A percentile compares a stretch with the other conserved stretches of the same genome.
Conservation (phyloP, 805 yeast species). For the Maudiozyma turicensis region DNA sequence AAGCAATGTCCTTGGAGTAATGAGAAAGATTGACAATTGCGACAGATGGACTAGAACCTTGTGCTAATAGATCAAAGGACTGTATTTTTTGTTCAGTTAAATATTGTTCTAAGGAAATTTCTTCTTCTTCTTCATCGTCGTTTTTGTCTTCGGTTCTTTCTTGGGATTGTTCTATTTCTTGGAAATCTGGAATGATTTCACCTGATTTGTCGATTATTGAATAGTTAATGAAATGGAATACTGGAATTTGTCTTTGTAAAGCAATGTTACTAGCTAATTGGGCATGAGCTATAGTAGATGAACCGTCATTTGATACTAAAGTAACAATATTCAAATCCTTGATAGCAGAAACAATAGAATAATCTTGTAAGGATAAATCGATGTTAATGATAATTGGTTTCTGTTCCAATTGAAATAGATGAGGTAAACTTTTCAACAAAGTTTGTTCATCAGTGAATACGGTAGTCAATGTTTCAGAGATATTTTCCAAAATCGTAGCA, state of each 20-base stretch:
- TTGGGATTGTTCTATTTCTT: background rate
- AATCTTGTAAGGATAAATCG: slow-evolving; percentile 51
- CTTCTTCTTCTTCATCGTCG: background rate
- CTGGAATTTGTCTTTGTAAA: slow-evolving; percentile 39
- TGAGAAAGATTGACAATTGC: slow-evolving; percentile 49
- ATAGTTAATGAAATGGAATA: slow-evolving; percentile 56
- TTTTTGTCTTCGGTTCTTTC: background rate
- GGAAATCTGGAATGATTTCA: background rate
- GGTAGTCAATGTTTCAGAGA: slow-evolving; percentile 28
- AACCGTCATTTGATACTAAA: slow-evolving; percentile 53
- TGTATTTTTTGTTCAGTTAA: background rate
- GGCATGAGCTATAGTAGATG: slow-evolving; percentile 46
- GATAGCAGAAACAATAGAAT: slow-evolving; percentile 56
- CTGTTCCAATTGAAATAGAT: slow-evolving; percentile 35
- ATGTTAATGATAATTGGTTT: slow-evolving; percentile 51
- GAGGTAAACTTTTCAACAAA: slow-evolving; percentile 52
- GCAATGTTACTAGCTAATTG: slow-evolving; percentile 52
- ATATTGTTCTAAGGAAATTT: background rate
- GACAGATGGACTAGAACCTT: background rate
- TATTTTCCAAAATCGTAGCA: slow-evolving; percentile 11
- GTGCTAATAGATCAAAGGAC: background rate
- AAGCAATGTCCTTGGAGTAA: slow-evolving; percentile 35
- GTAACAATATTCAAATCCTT: slow-evolving; percentile 59
- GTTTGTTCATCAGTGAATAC: slow-evolving; percentile 45
- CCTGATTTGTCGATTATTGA: background rate